A percentile compares a stretch with the other conserved stretches of the same genome.
These are phyloP conservation scores for Colletotrichum agaves DNA, from an alignment of 2,329 filamentous ascomycete species.

Conservation along the genomic window DNA sequence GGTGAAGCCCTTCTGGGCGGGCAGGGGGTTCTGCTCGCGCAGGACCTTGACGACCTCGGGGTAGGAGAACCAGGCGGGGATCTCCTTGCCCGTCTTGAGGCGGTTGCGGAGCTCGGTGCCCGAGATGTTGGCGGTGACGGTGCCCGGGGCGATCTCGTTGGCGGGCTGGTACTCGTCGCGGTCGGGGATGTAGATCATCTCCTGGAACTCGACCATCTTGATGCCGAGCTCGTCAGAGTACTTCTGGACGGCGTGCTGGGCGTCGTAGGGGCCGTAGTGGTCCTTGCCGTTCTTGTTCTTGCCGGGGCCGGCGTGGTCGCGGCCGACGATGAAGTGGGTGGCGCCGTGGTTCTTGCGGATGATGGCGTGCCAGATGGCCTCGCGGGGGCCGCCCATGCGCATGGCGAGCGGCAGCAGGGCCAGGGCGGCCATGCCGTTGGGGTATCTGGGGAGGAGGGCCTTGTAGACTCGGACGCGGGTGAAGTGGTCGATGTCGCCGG, in stretches of 20 bases:
- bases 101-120: constrained; percentile 92
- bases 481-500: constrained; percentile 99
- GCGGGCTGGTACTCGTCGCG: constrained; percentile 95
- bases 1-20: constrained; percentile 94
- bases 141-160: constrained; percentile 86
- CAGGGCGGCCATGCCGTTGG: constrained; percentile 98
- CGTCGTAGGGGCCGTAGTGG: constrained; percentile 98
- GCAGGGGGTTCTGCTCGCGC: constrained; percentile 93
- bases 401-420: constrained; percentile 95
- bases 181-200: constrained; percentile 99
- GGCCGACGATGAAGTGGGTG: constrained; percentile 98
- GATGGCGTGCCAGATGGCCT: constrained; percentile 99
- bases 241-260: constrained; percentile 95
- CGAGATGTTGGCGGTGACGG: constrained; percentile 88
- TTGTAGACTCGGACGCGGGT: constrained; percentile 99
- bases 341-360: constrained; percentile 99
- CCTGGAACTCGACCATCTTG: constrained; percentile 98
- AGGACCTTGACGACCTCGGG: constrained; percentile 97
- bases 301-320: constrained; percentile 96
- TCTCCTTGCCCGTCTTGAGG: constrained; percentile 90
- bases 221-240: constrained; percentile 97
- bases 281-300: constrained; percentile 98
- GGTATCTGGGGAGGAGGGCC: constrained; percentile 94
- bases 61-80: constrained; percentile 99
- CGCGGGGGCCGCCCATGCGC: constrained; percentile 98